Evolutionary conservation across 2,329 filamentous ascomycete species (phyloP).

Genomic region (Ophiocordyceps polyrhachis-furcata): DNA sequence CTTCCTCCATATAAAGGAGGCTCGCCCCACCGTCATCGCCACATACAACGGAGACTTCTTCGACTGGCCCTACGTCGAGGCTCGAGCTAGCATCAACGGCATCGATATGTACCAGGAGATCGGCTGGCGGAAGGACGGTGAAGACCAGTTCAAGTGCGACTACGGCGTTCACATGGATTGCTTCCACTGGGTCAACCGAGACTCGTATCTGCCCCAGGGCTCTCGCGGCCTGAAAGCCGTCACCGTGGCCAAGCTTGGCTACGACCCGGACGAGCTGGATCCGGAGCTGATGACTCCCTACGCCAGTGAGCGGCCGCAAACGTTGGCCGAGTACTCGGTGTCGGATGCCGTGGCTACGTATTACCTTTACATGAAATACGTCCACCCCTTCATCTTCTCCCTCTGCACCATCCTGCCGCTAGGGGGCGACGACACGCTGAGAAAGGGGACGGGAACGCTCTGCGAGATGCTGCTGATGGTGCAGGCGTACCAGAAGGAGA

Average conservation of each 20-base stretch:
- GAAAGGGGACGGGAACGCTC: slow-evolving; percentile 94
- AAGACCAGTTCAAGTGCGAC: slow-evolving; percentile 91
- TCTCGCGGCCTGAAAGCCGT: slow-evolving; percentile 95
- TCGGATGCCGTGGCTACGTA: slow-evolving; percentile 98
- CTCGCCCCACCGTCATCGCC: slow-evolving; percentile 85
- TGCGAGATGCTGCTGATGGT: slow-evolving; percentile 99
- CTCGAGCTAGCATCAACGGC: slow-evolving; percentile 77
- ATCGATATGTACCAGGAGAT: slow-evolving; percentile 99
- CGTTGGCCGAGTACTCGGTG: slow-evolving; percentile 90
- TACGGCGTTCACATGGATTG: slow-evolving; percentile 98
- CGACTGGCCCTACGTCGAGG: slow-evolving; percentile 98
- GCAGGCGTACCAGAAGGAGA: slow-evolving; percentile 80
- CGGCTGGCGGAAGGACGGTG: slow-evolving; percentile 83
- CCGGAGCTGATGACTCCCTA: slow-evolving; percentile 92
- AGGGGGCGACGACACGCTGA: slow-evolving; percentile 75
- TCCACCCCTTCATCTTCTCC: slow-evolving; percentile 99
- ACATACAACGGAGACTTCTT: slow-evolving; percentile 99
- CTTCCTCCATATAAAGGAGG: slow-evolving; percentile 89
- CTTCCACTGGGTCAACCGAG: slow-evolving; percentile 96
- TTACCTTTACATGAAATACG: slow-evolving; percentile 99
- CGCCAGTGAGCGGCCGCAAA: slow-evolving; percentile 80
- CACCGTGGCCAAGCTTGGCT: slow-evolving; percentile 92
- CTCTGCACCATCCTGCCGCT: slow-evolving; percentile 91
- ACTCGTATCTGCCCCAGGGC: slow-evolving; percentile 92
- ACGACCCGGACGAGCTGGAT: slow-evolving; percentile 94